phyloP scores from a whole-genome alignment of 495 filamentous ascomycete species.

The Penicillium alfredii region DNA sequence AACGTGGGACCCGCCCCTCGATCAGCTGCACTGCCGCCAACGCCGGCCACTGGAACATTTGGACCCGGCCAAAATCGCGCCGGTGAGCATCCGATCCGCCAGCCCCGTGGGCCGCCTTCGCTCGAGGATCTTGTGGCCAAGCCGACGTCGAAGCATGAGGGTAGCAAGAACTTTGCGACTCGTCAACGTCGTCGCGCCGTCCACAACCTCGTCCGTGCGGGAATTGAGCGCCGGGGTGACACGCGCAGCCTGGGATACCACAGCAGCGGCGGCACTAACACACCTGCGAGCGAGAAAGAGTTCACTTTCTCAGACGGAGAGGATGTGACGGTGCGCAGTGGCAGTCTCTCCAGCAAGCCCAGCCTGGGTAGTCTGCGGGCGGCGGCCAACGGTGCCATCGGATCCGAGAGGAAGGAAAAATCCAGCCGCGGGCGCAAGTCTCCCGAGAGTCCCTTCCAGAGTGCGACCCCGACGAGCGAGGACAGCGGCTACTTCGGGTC shows the following conservation, averaged over 20 bases:
- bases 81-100: conserved; percentile 90
- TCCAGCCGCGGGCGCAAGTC: conserved; percentile 56
- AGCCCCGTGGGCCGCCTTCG: conserved; percentile 86
- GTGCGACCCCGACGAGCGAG: conserved; percentile 49
- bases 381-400: conserved; percentile 75
- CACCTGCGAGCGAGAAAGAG: conserved; percentile 82
- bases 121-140: conserved; percentile 86
- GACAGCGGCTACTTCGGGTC: conserved; percentile 57
- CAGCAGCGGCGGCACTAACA: conserved; percentile 70
- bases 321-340: conserved; percentile 73
- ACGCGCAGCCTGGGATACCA: conserved; percentile 54
- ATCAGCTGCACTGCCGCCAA: conserved; percentile 69
- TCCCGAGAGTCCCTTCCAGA: conserved; percentile 37
- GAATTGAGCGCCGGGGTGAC: conserved; percentile 72
- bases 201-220: conserved; percentile 83
- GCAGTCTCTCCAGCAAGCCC: conserved; percentile 71
- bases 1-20: conserved; percentile 61
- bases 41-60: conserved; percentile 81
- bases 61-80: conserved; percentile 88
- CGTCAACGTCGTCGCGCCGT: conserved; percentile 90
- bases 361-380: conserved; percentile 76
- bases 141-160: conserved; percentile 90
- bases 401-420: conserved; percentile 68
- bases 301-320: conserved; percentile 79
- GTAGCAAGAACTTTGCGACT: conserved; percentile 96